Base-by-base conservation (phyloP, 495 filamentous ascomycete genomes). In the Trichocladium uniseriatum region DNA sequence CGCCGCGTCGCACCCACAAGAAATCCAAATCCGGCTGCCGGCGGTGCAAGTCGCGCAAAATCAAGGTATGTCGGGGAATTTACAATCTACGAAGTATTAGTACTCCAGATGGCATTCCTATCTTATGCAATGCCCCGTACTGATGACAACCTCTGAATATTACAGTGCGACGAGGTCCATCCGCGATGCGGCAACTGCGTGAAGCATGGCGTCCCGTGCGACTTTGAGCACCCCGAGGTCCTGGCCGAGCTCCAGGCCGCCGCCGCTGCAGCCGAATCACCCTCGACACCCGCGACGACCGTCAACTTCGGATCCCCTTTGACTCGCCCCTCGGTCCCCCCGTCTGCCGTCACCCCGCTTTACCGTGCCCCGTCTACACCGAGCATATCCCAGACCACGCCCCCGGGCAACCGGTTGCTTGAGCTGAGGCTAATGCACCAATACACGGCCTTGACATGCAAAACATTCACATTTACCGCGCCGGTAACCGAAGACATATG, bases 201-300 rank as follows among this genome's bases (percentile, higher is more conserved):
- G 24, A 83, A 81, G 51, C 79, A 83, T 64, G 79, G 76, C 35
- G 79, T 83, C 13, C 55, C 64, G 16, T 83, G 79, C 61, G 79
- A 83, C 55, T 83, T 81, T 51, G 74, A 80, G 41, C 60, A 67
- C 40, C 70, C 72, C 45, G 57, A 64, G 40, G 45, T 72, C 50
- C 49, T 62, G 43, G 64, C 66, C 45, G 61, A 68, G 14, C 54
- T 67, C 20, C 57, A 62, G 31, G 58, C 51, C 9, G 51, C 54
- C 27, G 48, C 49, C 28, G 49, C 51, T 15, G 32, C 48, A 5
- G 39, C 49, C 21, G 37, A 45, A 16, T 45, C 50, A 14, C 57
- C 62, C 2, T 50, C 53, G 14, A 56, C 57, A 5, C 51, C 66
- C 41, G 48, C 64, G 16, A 57, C 61, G 19, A 52, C 63, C 15